Percentiles rank a stretch among this genome's conserved stretches.
Evolutionary conservation across 441 rosid genomes (phyloP).

Genomic region (Bocquillonia castaneifolia): DNA sequence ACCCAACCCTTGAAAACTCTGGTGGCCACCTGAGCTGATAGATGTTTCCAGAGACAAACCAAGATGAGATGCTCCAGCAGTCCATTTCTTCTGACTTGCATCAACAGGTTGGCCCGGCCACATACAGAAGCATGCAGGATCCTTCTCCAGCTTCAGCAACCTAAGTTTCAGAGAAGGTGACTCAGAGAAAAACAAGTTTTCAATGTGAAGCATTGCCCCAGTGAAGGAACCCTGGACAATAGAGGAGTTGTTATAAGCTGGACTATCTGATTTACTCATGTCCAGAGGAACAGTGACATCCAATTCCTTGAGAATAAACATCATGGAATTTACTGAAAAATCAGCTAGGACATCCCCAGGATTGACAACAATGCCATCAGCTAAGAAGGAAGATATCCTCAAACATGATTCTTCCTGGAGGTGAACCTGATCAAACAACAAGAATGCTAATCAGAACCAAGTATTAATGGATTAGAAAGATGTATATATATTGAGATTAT

Average conservation of each 20-base stretch:
- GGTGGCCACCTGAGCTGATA: conserved; percentile 31
- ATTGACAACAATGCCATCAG: conserved; percentile 87
- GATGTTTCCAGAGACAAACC: conserved; percentile 77
- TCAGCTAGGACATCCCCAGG: conserved; percentile 75
- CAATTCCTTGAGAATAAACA: conserved; percentile 63
- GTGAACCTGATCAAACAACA: conserved; percentile 55
- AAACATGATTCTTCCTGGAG: conserved; percentile 97
- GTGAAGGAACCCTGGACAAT: conserved; percentile 44
- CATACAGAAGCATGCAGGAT: conserved; percentile 93
- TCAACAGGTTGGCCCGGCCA: conserved; percentile 93
- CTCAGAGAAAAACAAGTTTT: conserved; percentile 71
- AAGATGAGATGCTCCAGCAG: conserved; percentile 58
- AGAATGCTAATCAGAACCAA: conserved; percentile 17
- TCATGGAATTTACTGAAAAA: conserved; percentile 66
- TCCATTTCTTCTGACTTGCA: conserved; percentile 96
- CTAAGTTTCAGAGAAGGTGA: conserved; percentile 73
- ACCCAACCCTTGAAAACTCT: conserved; percentile 32
- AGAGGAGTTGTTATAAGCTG: conserved; percentile 30
- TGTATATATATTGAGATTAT: conserved; percentile 17
- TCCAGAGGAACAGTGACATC: conserved; percentile 75
- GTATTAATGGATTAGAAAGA: conserved; percentile 6
- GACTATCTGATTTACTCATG: conserved; percentile 38
- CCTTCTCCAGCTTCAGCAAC: conserved; percentile 83
- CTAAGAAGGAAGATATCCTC: conserved; percentile 90
- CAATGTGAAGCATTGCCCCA: conserved; percentile 91